Evolutionary conservation across 306 rosid genomes (phyloP), one percentile per base, ranked within the genome.

Genomic region (Urtica urens): DNA sequence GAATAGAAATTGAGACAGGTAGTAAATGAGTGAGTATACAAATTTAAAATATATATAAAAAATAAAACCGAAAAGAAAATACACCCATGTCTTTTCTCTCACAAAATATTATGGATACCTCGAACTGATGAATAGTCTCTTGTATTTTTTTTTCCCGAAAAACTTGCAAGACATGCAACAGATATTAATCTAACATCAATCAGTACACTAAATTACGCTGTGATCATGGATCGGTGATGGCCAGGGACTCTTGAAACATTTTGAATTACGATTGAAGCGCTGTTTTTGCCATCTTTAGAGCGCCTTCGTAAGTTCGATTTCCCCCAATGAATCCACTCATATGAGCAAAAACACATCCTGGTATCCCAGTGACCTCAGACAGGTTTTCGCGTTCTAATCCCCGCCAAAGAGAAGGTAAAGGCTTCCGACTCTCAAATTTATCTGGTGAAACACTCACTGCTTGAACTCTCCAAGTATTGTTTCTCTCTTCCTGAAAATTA

Each of bases 311-410:
- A 49, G 63, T 71, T 48, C 1, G 43, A 57, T 75, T 79, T 68
- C 79, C 86, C 46, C 79, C 82, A 35, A 75, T 72, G 66, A 75
- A 79, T 40, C 87, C 82, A 49, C 72, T 68, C 79, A 62, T 65
- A 74, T 79, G 72, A 23, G 63, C 87, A 71, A 78, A 78, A 38
- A 60, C 42, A 53, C 79, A 75, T 41, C 69, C 77, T 17, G 72
- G 70, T 50, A 75, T 72, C 46, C 74, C 82, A 14, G 70, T 57
- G 66, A 62, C 72, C 72, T 65, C 74, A 2, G 82, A 75, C 42
- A 79, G 82, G 56, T 57, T 69, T 40, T 74, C 74, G 55, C 56
- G 49, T 44, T 75, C 79, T 63, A 75, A 66, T 49, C 79, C 86
- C 53, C 77, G 66, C 82, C 79, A 79, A 19, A 16, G 65, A 62